These are phyloP conservation scores for Xylariaceae sp. DNA, from an alignment of 2,329 filamentous ascomycete genomes.

Conservation along the genomic window DNA sequence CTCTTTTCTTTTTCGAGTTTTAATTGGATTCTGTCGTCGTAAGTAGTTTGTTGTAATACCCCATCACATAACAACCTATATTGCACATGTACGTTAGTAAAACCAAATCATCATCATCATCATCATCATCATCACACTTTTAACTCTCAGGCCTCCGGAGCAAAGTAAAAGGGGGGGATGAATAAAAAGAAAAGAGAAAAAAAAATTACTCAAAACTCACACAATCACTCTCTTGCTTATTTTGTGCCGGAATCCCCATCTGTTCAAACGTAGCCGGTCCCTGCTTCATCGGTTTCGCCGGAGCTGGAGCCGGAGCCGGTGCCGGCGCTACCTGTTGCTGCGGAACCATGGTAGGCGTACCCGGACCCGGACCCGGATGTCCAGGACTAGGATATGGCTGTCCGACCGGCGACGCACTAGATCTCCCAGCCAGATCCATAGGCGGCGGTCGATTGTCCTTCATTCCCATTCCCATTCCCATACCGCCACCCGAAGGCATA, in stretches of 20 bases:
- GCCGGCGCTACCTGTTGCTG: too few relatives aligned
- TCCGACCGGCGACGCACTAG: conserved; percentile 30
- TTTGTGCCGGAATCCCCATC: conserved; percentile 80
- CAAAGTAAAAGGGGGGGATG: too few relatives aligned
- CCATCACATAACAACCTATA: conserved; percentile 8
- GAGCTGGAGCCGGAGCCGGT: conserved; percentile 26
- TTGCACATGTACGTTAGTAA: too few relatives aligned
- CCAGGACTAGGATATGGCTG: conserved; percentile 18
- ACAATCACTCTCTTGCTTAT: conserved; percentile 82
- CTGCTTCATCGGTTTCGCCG: conserved; percentile 40
- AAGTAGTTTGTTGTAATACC: too few relatives aligned
- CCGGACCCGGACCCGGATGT: conserved; percentile 28
- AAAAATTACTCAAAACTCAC: conserved; percentile 48
- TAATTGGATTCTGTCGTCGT: too few relatives aligned
- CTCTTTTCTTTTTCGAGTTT: too few relatives aligned
- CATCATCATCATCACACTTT: too few relatives aligned
- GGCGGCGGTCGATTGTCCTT: conserved; percentile 14
- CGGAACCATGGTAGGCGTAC: conserved; percentile 22
- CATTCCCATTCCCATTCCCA: too few relatives aligned
- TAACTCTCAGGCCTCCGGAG: neutral
- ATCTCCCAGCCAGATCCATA: conserved; percentile 28
- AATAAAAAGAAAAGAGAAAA: neutral
- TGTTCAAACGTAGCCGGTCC: conserved; percentile 96
- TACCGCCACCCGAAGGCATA: too few relatives aligned
- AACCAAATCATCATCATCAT: too few relatives aligned